Percentiles rank a stretch among this genome's conserved stretches.
phyloP scores from a whole-genome alignment of 2,329 filamentous ascomycete species.

The Neonectria neomacrospora region DNA sequence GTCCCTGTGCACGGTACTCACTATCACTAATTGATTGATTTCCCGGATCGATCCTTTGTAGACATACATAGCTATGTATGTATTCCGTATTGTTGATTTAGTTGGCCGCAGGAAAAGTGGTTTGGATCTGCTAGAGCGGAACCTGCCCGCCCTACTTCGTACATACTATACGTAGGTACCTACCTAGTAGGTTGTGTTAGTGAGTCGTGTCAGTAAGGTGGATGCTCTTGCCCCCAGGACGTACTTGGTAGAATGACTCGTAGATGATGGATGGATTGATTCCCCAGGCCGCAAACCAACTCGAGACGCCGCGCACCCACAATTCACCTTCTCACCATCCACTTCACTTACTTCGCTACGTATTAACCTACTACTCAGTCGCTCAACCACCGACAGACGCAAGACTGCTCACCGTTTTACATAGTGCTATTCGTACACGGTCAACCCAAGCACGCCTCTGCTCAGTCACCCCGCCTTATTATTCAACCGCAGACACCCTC shows the following conservation, averaged over 20 bases:
- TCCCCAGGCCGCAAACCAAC: slow-evolving; percentile 2
- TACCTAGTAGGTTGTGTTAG: too few relatives aligned
- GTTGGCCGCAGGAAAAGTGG: background rate
- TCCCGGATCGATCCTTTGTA: slow-evolving; percentile 7
- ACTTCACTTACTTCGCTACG: background rate
- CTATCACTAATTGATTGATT: slow-evolving; percentile 21
- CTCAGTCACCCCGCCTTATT: slow-evolving; percentile 7
- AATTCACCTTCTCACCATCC: background rate
- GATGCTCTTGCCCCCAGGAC: background rate
- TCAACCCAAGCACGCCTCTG: background rate
- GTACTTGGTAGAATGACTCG: slow-evolving; percentile 11
- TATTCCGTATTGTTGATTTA: background rate
- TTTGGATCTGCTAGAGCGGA: background rate
- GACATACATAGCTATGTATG: too few relatives aligned
- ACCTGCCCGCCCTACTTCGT: slow-evolving; percentile 7
- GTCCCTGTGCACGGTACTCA: slow-evolving; percentile 21
- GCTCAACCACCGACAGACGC: background rate
- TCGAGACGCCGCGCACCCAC: background rate
- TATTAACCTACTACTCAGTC: background rate
- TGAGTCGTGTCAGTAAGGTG: background rate
- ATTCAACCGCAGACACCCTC: slow-evolving; percentile 16
- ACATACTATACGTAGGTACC: too few relatives aligned
- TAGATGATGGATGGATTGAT: background rate
- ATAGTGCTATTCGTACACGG: background rate
- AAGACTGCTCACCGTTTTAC: background rate